Base-by-base conservation (phyloP, 192 early-diverging fungal species). In the Helicostylum pulchrum region DNA sequence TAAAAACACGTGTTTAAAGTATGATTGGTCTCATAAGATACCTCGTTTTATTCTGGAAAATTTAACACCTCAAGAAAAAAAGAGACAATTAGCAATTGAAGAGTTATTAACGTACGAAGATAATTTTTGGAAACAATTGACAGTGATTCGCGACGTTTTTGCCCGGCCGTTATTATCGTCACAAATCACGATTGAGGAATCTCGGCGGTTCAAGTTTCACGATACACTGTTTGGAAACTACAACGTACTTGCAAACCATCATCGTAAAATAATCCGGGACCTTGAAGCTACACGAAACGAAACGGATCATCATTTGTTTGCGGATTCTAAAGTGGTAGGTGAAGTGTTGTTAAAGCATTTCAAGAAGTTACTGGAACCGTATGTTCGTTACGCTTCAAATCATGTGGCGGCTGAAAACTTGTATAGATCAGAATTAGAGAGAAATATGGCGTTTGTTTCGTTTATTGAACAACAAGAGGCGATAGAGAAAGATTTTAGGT, bases 181-280 rank as follows among this genome's bases (percentile, higher is more conserved):
- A 56, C 54, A 56, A 39, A 56, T 30, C 31, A 56, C 54, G n/a
- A 56, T 56, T 56, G 54, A 56, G 19, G 31, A 56, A 4, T 30
- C 15, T 17, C 54, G 31, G 19, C 31, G 34, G 32, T 56, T 36
- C 7, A 30, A 56, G n/a, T 56, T 56, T 39, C 54, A 56, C 32
- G 32, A 36, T 19, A 56, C n/a, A n/a, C 9, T 56, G 10, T 56
- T 56, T 39, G 34, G 54, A 56, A 56, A 56, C 7, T 56, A 56
- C 20, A 30, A 39, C 17, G 31, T 56, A 39, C 32, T 56, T 19
- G 31, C 54, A 39, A 56, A 32, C 31, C 34, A 39, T 39, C 54
- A 56, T 34, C 10, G 17, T 11, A 15, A 56, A 34, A 39, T 56
- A 7, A 30, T 36, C 19, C 54, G 34, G 8, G 17, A 56, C n/a